Evolutionary conservation across 108 stramenopile species (phyloP).

Genomic region (Cyclotella distinguenda): DNA sequence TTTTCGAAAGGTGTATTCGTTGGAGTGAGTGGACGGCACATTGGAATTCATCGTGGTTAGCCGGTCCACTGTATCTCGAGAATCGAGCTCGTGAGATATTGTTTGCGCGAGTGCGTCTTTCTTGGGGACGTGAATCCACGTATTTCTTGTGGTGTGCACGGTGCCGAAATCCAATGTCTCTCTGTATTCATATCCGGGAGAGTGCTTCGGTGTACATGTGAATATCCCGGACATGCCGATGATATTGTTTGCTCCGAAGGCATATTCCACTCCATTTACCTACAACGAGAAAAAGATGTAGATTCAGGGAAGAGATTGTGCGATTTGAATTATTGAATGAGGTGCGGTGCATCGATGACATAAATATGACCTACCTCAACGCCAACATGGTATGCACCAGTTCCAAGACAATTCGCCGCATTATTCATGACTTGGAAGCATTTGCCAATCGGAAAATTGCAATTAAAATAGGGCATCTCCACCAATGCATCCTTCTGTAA

Average conservation of each 20-base stretch:
- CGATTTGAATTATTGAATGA: background rate
- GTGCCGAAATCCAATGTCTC: constrained; percentile 74
- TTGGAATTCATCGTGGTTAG: background rate
- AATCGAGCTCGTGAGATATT: constrained; percentile 1
- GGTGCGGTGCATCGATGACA: background rate
- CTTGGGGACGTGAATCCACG: constrained; percentile 45
- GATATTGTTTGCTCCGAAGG: constrained; percentile 69
- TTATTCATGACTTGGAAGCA: constrained; percentile 74
- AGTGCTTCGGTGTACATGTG: constrained; percentile 69
- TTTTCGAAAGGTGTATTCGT: constrained; percentile 35
- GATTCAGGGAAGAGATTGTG: background rate
- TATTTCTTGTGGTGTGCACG: constrained; percentile 37
- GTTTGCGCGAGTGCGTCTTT: constrained; percentile 4
- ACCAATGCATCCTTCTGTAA: constrained; percentile 60
- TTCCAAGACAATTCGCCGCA: constrained; percentile 67
- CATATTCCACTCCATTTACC: constrained; percentile 81
- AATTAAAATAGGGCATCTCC: constrained; percentile 64
- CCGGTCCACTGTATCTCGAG: constrained; percentile 8
- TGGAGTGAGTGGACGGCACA: background rate
- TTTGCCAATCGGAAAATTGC: constrained; percentile 69
- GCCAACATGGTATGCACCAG: constrained; percentile 83
- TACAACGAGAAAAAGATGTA: constrained; percentile 1
- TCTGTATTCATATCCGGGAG: constrained; percentile 76
- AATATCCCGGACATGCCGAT: constrained; percentile 75
- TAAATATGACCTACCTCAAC: constrained; percentile 53